phyloP scores from a whole-genome alignment of 345 rosid genomes.

The Euclidium syriacum region DNA sequence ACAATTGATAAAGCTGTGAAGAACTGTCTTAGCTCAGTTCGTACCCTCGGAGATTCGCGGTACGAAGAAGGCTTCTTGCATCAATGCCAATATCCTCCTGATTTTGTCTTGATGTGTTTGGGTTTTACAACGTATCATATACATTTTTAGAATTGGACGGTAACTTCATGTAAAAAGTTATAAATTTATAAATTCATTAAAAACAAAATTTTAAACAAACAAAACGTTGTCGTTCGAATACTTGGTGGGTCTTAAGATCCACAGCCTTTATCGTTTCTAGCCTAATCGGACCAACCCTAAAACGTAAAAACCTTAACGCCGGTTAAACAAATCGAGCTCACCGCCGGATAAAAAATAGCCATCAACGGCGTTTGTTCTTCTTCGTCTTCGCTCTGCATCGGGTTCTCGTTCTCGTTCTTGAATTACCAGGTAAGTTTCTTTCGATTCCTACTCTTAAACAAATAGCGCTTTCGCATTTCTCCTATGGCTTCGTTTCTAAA shows the following conservation, averaged over 20 bases:
- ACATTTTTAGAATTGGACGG: too few species aligned
- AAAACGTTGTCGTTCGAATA: background rate
- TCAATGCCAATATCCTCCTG: too few species aligned
- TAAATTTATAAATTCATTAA: too few species aligned
- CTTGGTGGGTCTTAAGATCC: background rate
- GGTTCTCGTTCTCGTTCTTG: background rate
- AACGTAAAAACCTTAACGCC: constrained; percentile 14
- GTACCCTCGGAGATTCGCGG: too few species aligned
- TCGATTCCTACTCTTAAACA: constrained; percentile 10
- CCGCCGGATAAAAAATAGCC: background rate
- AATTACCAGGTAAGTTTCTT: constrained; percentile 5
- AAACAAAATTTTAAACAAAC: background rate
- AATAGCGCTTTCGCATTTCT: background rate
- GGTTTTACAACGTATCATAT: too few species aligned
- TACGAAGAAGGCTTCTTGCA: too few species aligned
- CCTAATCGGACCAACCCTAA: constrained; percentile 20
- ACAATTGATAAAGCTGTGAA: too few species aligned
- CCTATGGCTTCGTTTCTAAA: background rate
- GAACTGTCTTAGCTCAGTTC: too few species aligned
- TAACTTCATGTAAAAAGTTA: too few species aligned
- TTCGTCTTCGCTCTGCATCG: background rate
- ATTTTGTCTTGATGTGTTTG: too few species aligned
- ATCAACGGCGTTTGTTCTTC: constrained; percentile 1
- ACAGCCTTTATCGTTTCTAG: background rate
- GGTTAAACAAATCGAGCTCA: constrained; percentile 2